Conservation (phyloP, 2,329 filamentous ascomycete species). For the Colletotrichum brevisporum region DNA sequence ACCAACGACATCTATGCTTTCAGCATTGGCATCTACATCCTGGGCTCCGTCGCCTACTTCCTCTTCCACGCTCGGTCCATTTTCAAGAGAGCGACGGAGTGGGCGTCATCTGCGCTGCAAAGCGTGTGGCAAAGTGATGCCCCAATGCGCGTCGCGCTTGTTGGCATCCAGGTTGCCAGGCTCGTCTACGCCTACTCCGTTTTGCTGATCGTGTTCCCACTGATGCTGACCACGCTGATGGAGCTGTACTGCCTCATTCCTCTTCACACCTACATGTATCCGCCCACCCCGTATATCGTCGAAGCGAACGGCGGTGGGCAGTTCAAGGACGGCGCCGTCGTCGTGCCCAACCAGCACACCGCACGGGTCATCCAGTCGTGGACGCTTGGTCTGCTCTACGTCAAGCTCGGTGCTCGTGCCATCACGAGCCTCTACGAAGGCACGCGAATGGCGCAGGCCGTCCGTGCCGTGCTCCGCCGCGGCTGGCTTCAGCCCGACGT, state of each 20-base stretch:
- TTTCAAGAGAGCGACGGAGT: constrained; percentile 49
- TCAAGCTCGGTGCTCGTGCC: constrained; percentile 82
- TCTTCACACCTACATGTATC: constrained; percentile 81
- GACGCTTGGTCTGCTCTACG: constrained; percentile 92
- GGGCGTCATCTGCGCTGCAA: constrained; percentile 44
- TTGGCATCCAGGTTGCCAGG: constrained; percentile 53
- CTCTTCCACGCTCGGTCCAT: constrained; percentile 65
- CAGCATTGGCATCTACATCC: constrained; percentile 87
- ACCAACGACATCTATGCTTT: constrained; percentile 98
- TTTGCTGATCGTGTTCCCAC: constrained; percentile 84
- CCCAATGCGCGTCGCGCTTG: constrained; percentile 47
- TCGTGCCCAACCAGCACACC: constrained; percentile 66
- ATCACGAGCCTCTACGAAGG: constrained; percentile 77
- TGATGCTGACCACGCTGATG: constrained; percentile 82
- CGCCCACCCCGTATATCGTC: constrained; percentile 42
- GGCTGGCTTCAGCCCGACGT: constrained; percentile 87
- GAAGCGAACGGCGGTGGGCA: constrained; percentile 46
- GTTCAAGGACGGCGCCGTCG: constrained; percentile 25
- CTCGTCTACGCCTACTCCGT: constrained; percentile 83
- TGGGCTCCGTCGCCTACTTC: constrained; percentile 78
- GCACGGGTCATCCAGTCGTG: constrained; percentile 93
- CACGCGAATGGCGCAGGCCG: constrained; percentile 80
- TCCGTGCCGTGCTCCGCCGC: constrained; percentile 79
- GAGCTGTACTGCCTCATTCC: constrained; percentile 93
- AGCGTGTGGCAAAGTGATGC: constrained; percentile 50